These are phyloP conservation scores for Gossypium lobatum DNA, from an alignment of 441 rosid genomes.

Conservation along the genomic window DNA sequence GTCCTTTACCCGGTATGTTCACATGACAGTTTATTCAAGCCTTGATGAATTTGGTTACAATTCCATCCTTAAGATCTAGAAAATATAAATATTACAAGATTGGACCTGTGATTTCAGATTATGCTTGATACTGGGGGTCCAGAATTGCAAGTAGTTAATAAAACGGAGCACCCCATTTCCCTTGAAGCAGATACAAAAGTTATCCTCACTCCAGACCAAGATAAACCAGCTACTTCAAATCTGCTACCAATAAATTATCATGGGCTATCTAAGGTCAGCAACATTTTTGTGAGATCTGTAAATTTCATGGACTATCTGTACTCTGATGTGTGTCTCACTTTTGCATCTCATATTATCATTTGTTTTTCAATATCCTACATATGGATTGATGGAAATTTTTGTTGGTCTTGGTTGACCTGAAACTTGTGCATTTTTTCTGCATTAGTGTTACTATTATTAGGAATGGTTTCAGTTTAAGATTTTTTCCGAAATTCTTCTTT, in stretches of 20 bases:
- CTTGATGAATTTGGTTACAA: background rate
- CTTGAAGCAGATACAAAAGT: slow-evolving; percentile 40
- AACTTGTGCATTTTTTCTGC: background rate
- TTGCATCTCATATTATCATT: background rate
- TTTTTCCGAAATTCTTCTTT: background rate
- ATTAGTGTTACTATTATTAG: background rate
- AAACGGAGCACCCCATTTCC: slow-evolving; percentile 36
- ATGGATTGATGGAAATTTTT: background rate
- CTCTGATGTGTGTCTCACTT: background rate
- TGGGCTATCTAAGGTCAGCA: slow-evolving; percentile 42
- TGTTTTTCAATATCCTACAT: background rate
- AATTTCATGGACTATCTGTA: background rate
- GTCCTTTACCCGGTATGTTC: background rate
- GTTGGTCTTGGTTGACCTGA: background rate
- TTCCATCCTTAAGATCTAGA: background rate
- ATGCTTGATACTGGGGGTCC: slow-evolving; percentile 52
- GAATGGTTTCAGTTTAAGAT: background rate
- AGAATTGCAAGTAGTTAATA: slow-evolving; percentile 40
- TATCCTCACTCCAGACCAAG: slow-evolving; percentile 52
- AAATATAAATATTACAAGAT: background rate
- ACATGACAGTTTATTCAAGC: background rate
- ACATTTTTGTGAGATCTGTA: background rate
- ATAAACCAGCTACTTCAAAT: slow-evolving; percentile 46
- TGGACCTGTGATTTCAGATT: slow-evolving; percentile 20
- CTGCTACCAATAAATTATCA: slow-evolving; percentile 50